Evolutionary conservation across 345 rosid species (phyloP).

Genomic region (Excoecaria cochinchinensis): DNA sequence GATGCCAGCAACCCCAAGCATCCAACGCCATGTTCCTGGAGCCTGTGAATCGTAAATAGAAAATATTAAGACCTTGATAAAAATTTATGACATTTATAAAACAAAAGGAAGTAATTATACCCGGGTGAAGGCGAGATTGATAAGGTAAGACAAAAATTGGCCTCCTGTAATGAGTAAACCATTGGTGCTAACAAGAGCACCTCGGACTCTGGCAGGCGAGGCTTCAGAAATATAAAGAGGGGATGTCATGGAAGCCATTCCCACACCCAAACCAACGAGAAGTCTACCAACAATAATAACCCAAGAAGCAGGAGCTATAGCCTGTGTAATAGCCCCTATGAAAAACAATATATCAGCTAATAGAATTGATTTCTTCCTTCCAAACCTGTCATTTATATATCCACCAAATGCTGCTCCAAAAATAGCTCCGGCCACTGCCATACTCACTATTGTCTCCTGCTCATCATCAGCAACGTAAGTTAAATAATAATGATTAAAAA

Average conservation of each 20-base stretch:
- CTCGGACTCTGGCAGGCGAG: slow-evolving; percentile 85
- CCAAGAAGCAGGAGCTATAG: slow-evolving; percentile 72
- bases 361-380: slow-evolving; percentile 59
- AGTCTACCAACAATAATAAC: slow-evolving; percentile 70
- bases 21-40: slow-evolving; percentile 86
- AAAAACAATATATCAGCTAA: slow-evolving; percentile 68
- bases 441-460: slow-evolving; percentile 70
- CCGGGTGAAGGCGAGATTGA: slow-evolving; percentile 71
- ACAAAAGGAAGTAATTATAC: slow-evolving; percentile 19
- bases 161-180: slow-evolving; percentile 88
- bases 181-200: slow-evolving; percentile 84
- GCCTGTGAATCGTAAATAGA: not conserved
- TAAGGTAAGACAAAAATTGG: slow-evolving; percentile 73
- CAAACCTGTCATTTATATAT: slow-evolving; percentile 68
- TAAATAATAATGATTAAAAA: too few species aligned
- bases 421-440: slow-evolving; percentile 27
- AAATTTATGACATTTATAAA: too few species aligned
- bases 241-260: slow-evolving; percentile 92
- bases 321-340: slow-evolving; percentile 68
- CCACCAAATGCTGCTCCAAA: slow-evolving; percentile 84
- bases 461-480: too few species aligned
- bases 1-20: slow-evolving; percentile 76
- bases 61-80: too few species aligned
- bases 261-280: slow-evolving; percentile 85
- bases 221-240: slow-evolving; percentile 93